A percentile compares a stretch with the other conserved stretches of the same genome.
Conservation (phyloP, 2,329 filamentous ascomycete species). For the Cladosporium colombiae region DNA sequence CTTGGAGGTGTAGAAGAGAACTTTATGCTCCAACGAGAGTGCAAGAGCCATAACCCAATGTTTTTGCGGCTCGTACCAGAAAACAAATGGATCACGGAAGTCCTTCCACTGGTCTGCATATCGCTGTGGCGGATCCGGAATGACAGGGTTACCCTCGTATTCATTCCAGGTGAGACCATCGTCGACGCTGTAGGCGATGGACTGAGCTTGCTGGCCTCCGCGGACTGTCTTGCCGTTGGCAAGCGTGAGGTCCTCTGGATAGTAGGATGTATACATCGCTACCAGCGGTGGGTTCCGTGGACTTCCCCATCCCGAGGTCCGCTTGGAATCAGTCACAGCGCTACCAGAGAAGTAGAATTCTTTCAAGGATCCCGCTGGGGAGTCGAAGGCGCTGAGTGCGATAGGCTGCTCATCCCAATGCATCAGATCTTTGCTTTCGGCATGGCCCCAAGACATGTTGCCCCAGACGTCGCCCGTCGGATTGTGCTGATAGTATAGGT, state of each 20-base stretch:
- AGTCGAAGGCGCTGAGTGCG: background rate
- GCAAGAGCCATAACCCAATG: background rate
- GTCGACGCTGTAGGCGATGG: slow-evolving; percentile 6
- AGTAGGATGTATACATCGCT: background rate
- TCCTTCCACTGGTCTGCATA: slow-evolving; percentile 1
- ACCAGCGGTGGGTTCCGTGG: background rate
- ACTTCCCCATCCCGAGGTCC: slow-evolving; percentile 2
- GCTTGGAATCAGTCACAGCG: slow-evolving; percentile 1
- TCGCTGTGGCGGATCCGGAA: background rate
- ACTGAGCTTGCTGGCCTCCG: slow-evolving; percentile 4
- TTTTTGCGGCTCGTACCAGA: background rate
- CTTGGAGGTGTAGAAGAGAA: background rate
- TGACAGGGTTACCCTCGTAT: slow-evolving; percentile 5
- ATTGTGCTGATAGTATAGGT: slow-evolving; percentile 33
- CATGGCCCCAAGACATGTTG: slow-evolving; percentile 33
- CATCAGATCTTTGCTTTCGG: slow-evolving; percentile 28
- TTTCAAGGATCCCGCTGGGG: background rate
- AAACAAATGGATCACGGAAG: slow-evolving; percentile 9
- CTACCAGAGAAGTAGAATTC: slow-evolving; percentile 1
- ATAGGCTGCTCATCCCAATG: slow-evolving; percentile 1
- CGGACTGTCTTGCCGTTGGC: background rate
- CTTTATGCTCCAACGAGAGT: background rate
- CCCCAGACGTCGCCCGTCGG: slow-evolving; percentile 29
- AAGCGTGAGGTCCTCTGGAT: background rate
- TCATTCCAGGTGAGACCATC: slow-evolving; percentile 4